A percentile compares a stretch with the other conserved stretches of the same genome.
Conservation (phyloP, 2,329 filamentous ascomycete genomes). For the Juglanconis juglandina region DNA sequence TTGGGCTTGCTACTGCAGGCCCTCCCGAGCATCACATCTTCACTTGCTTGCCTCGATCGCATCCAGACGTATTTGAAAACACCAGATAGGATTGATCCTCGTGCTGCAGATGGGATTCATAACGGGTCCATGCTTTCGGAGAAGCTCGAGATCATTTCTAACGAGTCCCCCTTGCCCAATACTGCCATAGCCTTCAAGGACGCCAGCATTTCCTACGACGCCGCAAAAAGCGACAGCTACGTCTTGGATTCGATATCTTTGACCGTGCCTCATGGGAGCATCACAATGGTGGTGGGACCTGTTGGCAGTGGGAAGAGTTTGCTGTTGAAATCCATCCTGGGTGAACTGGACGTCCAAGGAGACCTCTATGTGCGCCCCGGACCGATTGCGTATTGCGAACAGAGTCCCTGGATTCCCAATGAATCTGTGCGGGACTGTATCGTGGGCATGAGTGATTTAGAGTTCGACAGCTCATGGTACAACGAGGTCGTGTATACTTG, state of each 20-base stretch:
- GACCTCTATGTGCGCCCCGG: not conserved
- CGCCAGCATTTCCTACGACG: not conserved
- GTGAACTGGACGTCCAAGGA: not conserved
- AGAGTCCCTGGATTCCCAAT: conserved; percentile 43
- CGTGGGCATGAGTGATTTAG: conserved; percentile 25
- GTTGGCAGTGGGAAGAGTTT: conserved; percentile 16
- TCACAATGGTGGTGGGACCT: conserved; percentile 13
- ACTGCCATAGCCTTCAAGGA: not conserved
- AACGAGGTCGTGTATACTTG: conserved; percentile 26
- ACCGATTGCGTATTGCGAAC: conserved; percentile 24
- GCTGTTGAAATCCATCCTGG: conserved; percentile 11
- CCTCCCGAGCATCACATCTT: not conserved
- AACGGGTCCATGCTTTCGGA: not conserved
- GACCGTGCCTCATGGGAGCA: not conserved
- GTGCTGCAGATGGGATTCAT: not conserved
- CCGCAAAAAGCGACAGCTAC: not conserved
- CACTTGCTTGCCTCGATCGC: not conserved
- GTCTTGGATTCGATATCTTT: not conserved
- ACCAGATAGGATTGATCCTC: not conserved
- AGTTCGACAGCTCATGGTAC: conserved; percentile 27
- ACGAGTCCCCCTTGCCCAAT: not conserved
- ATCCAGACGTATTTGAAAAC: not conserved
- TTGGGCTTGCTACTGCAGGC: not conserved
- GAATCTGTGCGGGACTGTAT: conserved; percentile 38
- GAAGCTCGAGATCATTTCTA: not conserved